Percentiles rank a stretch among this genome's conserved stretches.
phyloP scores from a whole-genome alignment of 805 yeast genomes.

The Metschnikowia cubensis region DNA sequence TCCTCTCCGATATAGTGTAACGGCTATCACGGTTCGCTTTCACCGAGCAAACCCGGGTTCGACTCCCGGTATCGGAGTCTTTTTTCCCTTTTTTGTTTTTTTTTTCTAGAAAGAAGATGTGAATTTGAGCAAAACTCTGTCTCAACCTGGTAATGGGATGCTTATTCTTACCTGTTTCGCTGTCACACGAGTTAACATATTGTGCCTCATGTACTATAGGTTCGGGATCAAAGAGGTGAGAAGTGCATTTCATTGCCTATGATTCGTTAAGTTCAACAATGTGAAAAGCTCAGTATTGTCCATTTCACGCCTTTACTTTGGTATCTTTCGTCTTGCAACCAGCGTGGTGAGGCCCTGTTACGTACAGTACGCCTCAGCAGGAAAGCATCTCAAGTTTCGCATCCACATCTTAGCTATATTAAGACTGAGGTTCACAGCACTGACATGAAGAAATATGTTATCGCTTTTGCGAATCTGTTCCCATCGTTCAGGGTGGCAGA shows the following conservation, averaged over 20 bases:
- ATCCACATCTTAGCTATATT: not conserved
- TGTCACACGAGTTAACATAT: no score
- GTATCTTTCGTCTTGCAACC: not conserved
- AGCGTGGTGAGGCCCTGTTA: slow-evolving; percentile 10
- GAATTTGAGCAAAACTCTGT: no score
- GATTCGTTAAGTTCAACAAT: no score
- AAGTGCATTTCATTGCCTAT: no score
- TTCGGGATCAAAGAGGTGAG: no score
- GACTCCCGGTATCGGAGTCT: slow-evolving; percentile 79
- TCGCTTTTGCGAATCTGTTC: slow-evolving; percentile 85
- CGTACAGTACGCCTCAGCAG: not conserved
- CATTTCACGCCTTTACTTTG: not conserved
- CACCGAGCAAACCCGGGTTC: slow-evolving; percentile 85
- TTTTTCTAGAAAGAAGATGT: no score
- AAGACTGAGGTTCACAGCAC: not conserved
- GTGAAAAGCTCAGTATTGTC: not conserved
- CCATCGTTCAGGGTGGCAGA: slow-evolving; percentile 78
- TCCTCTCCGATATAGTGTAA: slow-evolving; percentile 67
- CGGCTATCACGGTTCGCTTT: slow-evolving; percentile 83
- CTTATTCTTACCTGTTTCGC: no score
- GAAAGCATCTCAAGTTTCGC: slow-evolving; percentile 4
- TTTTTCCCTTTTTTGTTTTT: slow-evolving; percentile 6
- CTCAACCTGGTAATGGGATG: no score
- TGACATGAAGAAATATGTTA: slow-evolving; percentile 55
- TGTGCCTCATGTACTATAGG: no score